Base-by-base conservation (phyloP, 148 eudicot species). In the Euryodendron excelsum region DNA sequence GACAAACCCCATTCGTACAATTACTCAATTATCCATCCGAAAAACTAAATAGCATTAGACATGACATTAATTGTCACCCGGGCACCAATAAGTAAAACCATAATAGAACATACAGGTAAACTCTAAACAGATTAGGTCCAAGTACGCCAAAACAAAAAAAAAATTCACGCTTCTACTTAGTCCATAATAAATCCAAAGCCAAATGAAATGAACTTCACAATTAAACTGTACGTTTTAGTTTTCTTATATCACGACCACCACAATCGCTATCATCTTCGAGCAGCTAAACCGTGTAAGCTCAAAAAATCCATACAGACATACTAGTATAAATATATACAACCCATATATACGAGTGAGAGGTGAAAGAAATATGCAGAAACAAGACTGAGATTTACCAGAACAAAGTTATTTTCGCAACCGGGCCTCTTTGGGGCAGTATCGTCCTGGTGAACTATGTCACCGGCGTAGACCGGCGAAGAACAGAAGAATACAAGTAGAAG, bases 401-500 rank as follows among this genome's bases (percentile, higher is more conserved):
- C 98, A 67, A 96, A 95, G 69, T 88, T 84, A 80, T 96, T 96
- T 14, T 90, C 89, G 82, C 99, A 96, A 21, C 98, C 99, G 78
- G 97, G 96, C 39, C 83, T 84, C 66, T 84, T 88, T 4, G 97
- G 99, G 70, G 99, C 96, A 20, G 58, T 65, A 84, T 90, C 89
- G 87, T 96, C 97, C 64, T 87, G 91, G 77, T 96, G 99, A 68
- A 96, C 96, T 75, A 96, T 93, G 65, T 93, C 99, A 69, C 98
- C 96, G 12, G 87, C 98, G 82, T 82, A 82, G 69, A 78, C 89
- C 44, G 68, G 60, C 69, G 80, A 73, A 52, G 72, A 73, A 75
- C 56, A 74, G 48, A 80, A 70, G 65, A 76, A 48, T 33, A 76
- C 48, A 14, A 65, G 63, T 61, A 81, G 78, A 78, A 61, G 36